A percentile compares a stretch with the other conserved stretches of the same genome.
Conservation (phyloP, 73 alveolate species). For the Durusdinium trenchii region DNA sequence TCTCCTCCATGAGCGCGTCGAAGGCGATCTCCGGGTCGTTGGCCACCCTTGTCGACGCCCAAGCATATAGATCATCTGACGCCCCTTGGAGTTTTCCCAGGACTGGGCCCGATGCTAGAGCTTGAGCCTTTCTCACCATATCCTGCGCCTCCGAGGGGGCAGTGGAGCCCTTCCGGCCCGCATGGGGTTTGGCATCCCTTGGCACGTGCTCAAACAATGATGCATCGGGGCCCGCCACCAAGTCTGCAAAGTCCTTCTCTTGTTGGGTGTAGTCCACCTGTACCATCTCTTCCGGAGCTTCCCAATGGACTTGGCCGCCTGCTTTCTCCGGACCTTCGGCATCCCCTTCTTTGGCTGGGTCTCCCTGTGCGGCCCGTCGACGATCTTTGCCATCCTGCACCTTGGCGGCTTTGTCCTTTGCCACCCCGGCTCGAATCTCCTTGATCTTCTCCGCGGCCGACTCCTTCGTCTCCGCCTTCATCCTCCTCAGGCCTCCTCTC, state of each 20-base stretch:
- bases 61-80: constrained; percentile 28
- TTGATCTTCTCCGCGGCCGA: background rate
- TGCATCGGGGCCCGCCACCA: background rate
- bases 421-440: background rate
- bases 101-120: background rate
- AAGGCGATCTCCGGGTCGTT: background rate
- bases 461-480: too few relatives aligned
- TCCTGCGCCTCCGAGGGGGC: constrained; percentile 22
- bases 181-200: background rate
- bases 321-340: background rate
- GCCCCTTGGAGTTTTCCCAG: background rate
- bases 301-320: background rate
- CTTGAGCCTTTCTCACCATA: background rate
- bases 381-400: background rate
- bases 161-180: background rate
- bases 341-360: background rate
- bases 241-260: background rate
- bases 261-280: background rate
- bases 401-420: background rate
- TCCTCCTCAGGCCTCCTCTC: too few relatives aligned
- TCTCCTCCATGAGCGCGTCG: background rate
- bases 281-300: background rate
- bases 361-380: background rate
- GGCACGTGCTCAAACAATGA: background rate
- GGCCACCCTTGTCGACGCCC: constrained; percentile 16